A percentile compares a stretch with the other conserved stretches of the same genome.
Evolutionary conservation across 768 basidiomycete species (phyloP).

Genomic region (Tylopilus subfusipes): DNA sequence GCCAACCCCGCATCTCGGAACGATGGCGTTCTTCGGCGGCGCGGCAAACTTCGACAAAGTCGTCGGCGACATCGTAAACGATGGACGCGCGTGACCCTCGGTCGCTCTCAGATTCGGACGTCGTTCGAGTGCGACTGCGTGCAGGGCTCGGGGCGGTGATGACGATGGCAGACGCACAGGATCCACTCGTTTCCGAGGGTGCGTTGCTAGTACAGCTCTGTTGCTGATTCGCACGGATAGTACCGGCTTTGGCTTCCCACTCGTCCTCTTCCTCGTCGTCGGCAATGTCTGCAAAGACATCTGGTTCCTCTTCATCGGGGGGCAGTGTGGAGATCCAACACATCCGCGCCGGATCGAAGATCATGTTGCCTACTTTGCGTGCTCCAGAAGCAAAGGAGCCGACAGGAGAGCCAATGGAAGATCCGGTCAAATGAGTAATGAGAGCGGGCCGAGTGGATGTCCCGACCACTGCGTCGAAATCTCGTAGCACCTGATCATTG

Average conservation of each 20-base stretch:
- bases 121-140: conserved; percentile 58
- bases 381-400: conserved; percentile 73
- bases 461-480: conserved; percentile 79
- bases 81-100: conserved; percentile 78
- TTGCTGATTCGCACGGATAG: conserved; percentile 65
- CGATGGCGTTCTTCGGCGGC: conserved; percentile 80
- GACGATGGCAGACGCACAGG: conserved; percentile 24
- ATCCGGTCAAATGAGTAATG: conserved; percentile 89
- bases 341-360: conserved; percentile 93
- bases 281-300: conserved; percentile 90
- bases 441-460: conserved; percentile 90
- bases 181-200: conserved; percentile 26
- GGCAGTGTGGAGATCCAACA: conserved; percentile 88
- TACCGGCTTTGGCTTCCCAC: conserved; percentile 74
- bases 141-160: conserved; percentile 56
- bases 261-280: conserved; percentile 81
- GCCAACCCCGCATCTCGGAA: conserved; percentile 83
- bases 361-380: conserved; percentile 95
- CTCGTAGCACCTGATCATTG: conserved; percentile 86
- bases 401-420: conserved; percentile 78
- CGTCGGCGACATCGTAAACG: conserved; percentile 73
- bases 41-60: conserved; percentile 67
- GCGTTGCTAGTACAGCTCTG: conserved; percentile 32
- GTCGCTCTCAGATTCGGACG: conserved; percentile 69
- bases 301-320: conserved; percentile 89